These are phyloP conservation scores for Aspergillus pseudoterreus DNA, from an alignment of 2,329 filamentous ascomycete species.

Conservation along the genomic window DNA sequence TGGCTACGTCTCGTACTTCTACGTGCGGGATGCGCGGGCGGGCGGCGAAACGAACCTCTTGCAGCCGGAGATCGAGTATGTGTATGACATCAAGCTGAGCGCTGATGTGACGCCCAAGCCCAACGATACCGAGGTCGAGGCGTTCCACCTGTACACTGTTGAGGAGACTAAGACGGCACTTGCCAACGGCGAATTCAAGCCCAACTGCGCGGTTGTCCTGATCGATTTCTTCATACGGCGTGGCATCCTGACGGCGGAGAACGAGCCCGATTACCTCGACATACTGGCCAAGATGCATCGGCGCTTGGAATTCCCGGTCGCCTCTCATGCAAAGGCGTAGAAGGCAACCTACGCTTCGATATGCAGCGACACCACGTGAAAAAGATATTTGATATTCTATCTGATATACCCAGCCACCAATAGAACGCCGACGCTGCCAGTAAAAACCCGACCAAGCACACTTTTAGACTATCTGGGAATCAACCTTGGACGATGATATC, in stretches of 20 bases:
- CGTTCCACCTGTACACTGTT: slow-evolving; percentile 73
- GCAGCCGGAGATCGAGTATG: slow-evolving; percentile 87
- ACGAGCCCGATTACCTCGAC: slow-evolving; percentile 74
- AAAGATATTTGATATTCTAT: slow-evolving; percentile 28
- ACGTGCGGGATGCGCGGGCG: slow-evolving; percentile 69
- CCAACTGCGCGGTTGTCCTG: slow-evolving; percentile 80
- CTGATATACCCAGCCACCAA: slow-evolving; percentile 34
- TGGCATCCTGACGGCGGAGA: slow-evolving; percentile 72
- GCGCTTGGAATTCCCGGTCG: slow-evolving; percentile 73
- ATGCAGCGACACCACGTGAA: slow-evolving; percentile 2
- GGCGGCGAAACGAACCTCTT: slow-evolving; percentile 78
- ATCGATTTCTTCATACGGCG: slow-evolving; percentile 88
- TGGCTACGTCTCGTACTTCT: slow-evolving; percentile 79
- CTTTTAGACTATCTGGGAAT: slow-evolving; percentile 15
- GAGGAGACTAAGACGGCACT: slow-evolving; percentile 71
- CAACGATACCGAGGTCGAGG: slow-evolving; percentile 83
- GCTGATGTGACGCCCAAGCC: slow-evolving; percentile 66
- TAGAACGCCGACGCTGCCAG: slow-evolving; percentile 43
- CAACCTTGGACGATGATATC: slow-evolving; percentile 1
- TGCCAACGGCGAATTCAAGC: slow-evolving; percentile 75
- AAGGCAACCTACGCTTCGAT: slow-evolving; percentile 6
- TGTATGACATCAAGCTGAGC: slow-evolving; percentile 82
- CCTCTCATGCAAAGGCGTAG: slow-evolving; percentile 29
- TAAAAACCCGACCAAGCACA: slow-evolving; percentile 23
- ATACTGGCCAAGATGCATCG: slow-evolving; percentile 75